Evolutionary conservation across 2,329 filamentous ascomycete species (phyloP), one percentile per base, ranked within the genome.

Genomic region (Chrysoporthe austroafricana): DNA sequence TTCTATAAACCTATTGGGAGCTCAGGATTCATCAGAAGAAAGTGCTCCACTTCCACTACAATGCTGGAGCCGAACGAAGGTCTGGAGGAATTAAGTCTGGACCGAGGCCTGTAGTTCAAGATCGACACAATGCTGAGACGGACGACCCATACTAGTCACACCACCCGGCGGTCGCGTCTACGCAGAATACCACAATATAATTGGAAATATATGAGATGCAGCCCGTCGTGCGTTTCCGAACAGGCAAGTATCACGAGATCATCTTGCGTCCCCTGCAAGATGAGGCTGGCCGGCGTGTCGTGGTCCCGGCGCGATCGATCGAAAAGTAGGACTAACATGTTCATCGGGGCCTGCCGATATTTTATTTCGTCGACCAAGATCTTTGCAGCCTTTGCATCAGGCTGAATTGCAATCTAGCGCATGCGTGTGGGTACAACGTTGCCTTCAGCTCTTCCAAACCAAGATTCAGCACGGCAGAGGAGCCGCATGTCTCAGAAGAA

Each of bases 51-150:
- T 16, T 32, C 21, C 32, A 14, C 13, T 26, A 54, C 26, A 32
- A 9, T 21, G 32, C 26, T 54, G 50, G 11, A 32, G 50, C 11
- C 21, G 50, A 54, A 32, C 13, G 50, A 54, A 54, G 50, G 50
- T 34, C 50, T 21, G 50, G 11, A 54, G 21, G 50, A 32, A 11
- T 14, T 26, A 14, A 16, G 21, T 54, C 21, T 54, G 21, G 50
- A 34, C 50, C 26, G 50, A 54, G 50, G 21, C 54, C 54, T 39
- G 34, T 16, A 39, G 16, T 39, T 18, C 32, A 16, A 57, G 54
- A n/a, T 57, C 34, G 54, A 57, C 54, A 39, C 54, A 32, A 34
- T 32, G 54, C 54, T 39, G 57, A 60, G 36, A 13, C 16, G n/a
- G 42, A n/a, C 57, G 42, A 39, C 11, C 13, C n/a, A 16, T 60